These are phyloP conservation scores for Gomphus sp. DNA, from an alignment of 1,284 basidiomycete genomes.

Conservation along the genomic window DNA sequence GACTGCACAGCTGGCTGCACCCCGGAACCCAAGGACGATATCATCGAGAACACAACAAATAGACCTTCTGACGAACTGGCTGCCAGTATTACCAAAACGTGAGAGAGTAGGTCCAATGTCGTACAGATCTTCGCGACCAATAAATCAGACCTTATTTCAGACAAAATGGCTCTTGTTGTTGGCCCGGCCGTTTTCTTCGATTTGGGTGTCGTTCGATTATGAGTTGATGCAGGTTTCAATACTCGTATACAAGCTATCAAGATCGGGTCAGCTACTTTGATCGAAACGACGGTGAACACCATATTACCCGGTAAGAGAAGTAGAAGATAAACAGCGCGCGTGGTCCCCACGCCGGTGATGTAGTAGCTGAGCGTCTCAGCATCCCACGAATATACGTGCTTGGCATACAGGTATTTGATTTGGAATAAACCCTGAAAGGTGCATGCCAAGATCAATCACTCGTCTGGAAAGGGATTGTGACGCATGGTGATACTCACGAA, in stretches of 20 bases:
- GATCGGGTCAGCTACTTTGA: slow-evolving; percentile 9
- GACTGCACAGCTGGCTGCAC: slow-evolving; percentile 59
- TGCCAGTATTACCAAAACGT: slow-evolving; percentile 44
- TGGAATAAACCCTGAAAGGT: slow-evolving; percentile 40
- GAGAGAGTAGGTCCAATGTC: slow-evolving; percentile 54
- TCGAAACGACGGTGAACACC: slow-evolving; percentile 14
- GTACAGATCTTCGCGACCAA: slow-evolving; percentile 49
- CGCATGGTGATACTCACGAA: slow-evolving; percentile 26
- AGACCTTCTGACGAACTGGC: slow-evolving; percentile 36
- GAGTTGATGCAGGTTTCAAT: slow-evolving; percentile 30
- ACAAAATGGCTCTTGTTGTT: slow-evolving; percentile 40
- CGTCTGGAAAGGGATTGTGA: background rate
- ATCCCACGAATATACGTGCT: slow-evolving; percentile 46
- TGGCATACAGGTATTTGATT: slow-evolving; percentile 54
- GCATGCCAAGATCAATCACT: background rate
- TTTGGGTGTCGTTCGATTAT: background rate
- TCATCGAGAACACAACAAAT: slow-evolving; percentile 47
- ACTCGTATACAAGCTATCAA: slow-evolving; percentile 30
- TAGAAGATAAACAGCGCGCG: slow-evolving; percentile 44
- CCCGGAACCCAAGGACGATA: slow-evolving; percentile 54
- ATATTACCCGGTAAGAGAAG: slow-evolving; percentile 42
- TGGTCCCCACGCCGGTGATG: slow-evolving; percentile 42
- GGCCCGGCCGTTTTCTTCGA: slow-evolving; percentile 27
- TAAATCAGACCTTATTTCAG: slow-evolving; percentile 65
- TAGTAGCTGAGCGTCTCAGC: slow-evolving; percentile 55